Base-by-base conservation (phyloP, 1,284 basidiomycete genomes). In the Pascua sp. region DNA sequence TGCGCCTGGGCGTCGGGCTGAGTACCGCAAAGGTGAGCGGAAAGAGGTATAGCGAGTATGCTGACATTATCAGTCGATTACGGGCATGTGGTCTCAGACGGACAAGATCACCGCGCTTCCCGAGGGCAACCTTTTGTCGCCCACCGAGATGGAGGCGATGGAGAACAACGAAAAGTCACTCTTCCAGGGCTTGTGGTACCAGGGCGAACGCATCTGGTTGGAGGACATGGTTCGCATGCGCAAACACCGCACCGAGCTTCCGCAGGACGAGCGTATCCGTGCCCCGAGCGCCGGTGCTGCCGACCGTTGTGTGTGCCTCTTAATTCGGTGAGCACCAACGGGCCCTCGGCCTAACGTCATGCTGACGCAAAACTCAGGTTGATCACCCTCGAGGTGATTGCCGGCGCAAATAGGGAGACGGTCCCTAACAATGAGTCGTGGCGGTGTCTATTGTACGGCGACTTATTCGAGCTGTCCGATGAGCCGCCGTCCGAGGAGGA, bases 181-280 rank as follows among this genome's bases (percentile, higher is more conserved):
- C 17, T 73, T 66, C 50, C 88, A 92, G 71, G 90, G 90, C 0
- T 68, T 92, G 12, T 93, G 89, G 89, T 89, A 87, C 86, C 91
- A 90, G 10, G 83, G 86, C 0, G 91, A 93, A 70, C 83, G 89
- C n/a, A 87, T 93, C 54, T 93, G 90, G 90, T 78, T 82, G 9
- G 88, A 88, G 58, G 90, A 93, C 62, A 82, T 92, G 53, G 84
- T 92, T 24, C 83, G 90, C n/a, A 77, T 93, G 49, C 67, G 67
- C 49, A 67, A 68, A 42, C 44, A 51, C 32, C 60, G 70, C 1
- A 24, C 15, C 4, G 65, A 68, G 8, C 49, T 75, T 11, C 71
- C 71, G 0, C 12, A 43, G 1, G 65, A 63, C 32, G 18, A n/a
- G 4, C 53, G 67, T 11, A 47, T 56, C 4, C 24, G 24, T 3